phyloP scores from a whole-genome alignment of 1,139 yeast genomes.

The Candida neerlandica region DNA sequence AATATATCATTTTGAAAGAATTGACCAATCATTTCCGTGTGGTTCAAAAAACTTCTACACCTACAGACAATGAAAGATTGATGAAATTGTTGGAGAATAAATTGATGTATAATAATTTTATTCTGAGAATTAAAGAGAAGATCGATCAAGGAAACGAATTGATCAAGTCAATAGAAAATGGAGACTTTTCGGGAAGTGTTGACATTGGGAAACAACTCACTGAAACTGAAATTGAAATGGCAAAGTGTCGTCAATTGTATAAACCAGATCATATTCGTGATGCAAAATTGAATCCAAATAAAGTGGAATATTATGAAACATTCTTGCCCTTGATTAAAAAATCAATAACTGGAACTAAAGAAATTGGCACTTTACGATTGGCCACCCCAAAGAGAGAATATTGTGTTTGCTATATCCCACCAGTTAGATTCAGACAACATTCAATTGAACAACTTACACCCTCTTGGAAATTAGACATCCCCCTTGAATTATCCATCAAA shows the following conservation, averaged over 20 bases:
- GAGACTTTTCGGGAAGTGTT: constrained; percentile 18
- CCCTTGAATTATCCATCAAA: constrained; percentile 24
- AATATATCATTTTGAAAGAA: constrained; percentile 44
- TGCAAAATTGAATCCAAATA: constrained; percentile 13
- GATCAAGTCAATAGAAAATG: constrained; percentile 20
- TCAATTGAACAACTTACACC: constrained; percentile 14
- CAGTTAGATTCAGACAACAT: constrained; percentile 24
- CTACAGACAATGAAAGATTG: constrained; percentile 16
- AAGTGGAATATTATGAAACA: constrained; percentile 17
- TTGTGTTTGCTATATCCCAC: constrained; percentile 35
- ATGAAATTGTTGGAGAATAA: constrained; percentile 23
- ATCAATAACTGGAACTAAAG: constrained; percentile 18
- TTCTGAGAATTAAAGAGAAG: constrained; percentile 31
- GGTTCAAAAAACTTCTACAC: constrained; percentile 24
- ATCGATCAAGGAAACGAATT: constrained; percentile 26
- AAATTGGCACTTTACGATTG: constrained; percentile 23
- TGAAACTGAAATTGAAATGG: constrained; percentile 21
- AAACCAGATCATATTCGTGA: constrained; percentile 15
- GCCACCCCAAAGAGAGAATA: constrained; percentile 32
- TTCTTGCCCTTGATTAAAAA: constrained; percentile 19
- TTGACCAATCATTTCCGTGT: constrained; percentile 31
- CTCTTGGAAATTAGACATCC: constrained; percentile 34
- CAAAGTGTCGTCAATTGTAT: constrained; percentile 25
- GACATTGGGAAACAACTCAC: constrained; percentile 20
- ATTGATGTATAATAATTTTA: constrained; percentile 29